These are phyloP conservation scores for Gremmenia infestans DNA, from an alignment of 2,329 filamentous ascomycete species.

Conservation along the genomic window DNA sequence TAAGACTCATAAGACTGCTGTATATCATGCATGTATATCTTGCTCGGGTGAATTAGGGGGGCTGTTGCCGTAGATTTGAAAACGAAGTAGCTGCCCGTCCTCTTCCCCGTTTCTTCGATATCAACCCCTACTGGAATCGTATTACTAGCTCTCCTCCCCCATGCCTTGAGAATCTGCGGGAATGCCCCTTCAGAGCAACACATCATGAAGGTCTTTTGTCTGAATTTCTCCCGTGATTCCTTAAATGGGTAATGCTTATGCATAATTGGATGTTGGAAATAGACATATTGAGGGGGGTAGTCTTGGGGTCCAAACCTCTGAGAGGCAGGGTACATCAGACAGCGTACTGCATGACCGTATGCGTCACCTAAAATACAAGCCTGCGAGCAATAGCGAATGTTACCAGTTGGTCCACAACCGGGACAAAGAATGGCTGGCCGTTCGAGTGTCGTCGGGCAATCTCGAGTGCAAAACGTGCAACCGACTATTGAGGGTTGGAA, in stretches of 20 bases:
- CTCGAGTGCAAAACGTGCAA: conserved; percentile 12
- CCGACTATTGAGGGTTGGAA: not conserved
- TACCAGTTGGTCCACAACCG: conserved; percentile 17
- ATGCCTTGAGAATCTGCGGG: conserved; percentile 18
- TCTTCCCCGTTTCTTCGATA: conserved; percentile 7
- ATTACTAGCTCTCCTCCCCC: conserved; percentile 11
- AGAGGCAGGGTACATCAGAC: conserved; percentile 9
- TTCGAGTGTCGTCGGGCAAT: not conserved
- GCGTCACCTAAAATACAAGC: conserved; percentile 25
- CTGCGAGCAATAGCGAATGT: conserved; percentile 22
- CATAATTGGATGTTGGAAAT: conserved; percentile 8
- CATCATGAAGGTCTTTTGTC: conserved; percentile 25
- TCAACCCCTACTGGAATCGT: conserved; percentile 2
- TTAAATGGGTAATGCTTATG: not conserved
- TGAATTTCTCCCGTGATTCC: conserved; percentile 16
- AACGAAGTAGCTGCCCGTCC: conserved; percentile 24
- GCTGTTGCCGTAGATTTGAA: conserved; percentile 18
- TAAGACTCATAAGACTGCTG: not conserved
- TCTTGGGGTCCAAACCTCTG: not conserved
- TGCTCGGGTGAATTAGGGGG: not conserved
- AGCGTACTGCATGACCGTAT: conserved; percentile 16
- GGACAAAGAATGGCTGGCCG: conserved; percentile 18
- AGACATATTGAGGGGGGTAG: conserved; percentile 3
- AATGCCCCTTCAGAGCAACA: conserved; percentile 19
- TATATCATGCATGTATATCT: not conserved